These are phyloP conservation scores for Puya raimondii DNA, from an alignment of 176 grass and related monocot species.

Conservation along the genomic window DNA sequence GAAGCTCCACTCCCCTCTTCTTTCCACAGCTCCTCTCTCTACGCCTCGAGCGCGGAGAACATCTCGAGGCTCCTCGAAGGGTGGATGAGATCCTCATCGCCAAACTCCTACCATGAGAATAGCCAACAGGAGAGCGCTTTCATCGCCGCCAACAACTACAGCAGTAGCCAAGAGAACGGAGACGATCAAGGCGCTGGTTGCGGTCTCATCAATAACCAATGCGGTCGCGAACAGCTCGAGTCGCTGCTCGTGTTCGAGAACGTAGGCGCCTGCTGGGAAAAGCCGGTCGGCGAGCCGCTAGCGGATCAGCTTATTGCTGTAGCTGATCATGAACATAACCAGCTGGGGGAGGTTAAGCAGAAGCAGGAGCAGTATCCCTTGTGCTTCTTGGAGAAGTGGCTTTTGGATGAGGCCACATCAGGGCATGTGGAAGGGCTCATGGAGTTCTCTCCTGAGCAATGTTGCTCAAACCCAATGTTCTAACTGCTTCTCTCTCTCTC, in stretches of 20 bases:
- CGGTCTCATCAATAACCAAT: not conserved
- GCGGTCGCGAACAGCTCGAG: not conserved
- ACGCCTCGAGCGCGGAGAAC: constrained; percentile 65
- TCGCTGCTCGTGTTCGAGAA: not conserved
- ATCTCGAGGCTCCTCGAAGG: constrained; percentile 60
- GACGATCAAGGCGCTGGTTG: no score
- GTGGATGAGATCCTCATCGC: constrained; percentile 8
- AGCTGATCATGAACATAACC: not conserved
- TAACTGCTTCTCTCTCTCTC: not conserved
- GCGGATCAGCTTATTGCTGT: no score
- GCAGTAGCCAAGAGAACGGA: not conserved
- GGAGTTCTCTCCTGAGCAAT: constrained; percentile 20
- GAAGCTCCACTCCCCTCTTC: not conserved
- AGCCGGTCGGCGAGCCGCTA: no score
- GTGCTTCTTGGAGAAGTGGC: constrained; percentile 65
- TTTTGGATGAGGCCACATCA: constrained; percentile 46
- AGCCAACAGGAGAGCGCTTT: not conserved
- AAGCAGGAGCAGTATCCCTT: constrained; percentile 20
- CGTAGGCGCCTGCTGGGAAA: not conserved
- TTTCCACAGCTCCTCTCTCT: constrained; percentile 15
- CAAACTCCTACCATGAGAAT: constrained; percentile 8
- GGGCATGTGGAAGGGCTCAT: constrained; percentile 28
- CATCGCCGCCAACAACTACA: not conserved
- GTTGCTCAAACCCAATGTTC: constrained; percentile 1
- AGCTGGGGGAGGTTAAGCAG: not conserved